Evolutionary conservation across 352 stramenopile species (phyloP).

Genomic region (Globisporangium paddicum): DNA sequence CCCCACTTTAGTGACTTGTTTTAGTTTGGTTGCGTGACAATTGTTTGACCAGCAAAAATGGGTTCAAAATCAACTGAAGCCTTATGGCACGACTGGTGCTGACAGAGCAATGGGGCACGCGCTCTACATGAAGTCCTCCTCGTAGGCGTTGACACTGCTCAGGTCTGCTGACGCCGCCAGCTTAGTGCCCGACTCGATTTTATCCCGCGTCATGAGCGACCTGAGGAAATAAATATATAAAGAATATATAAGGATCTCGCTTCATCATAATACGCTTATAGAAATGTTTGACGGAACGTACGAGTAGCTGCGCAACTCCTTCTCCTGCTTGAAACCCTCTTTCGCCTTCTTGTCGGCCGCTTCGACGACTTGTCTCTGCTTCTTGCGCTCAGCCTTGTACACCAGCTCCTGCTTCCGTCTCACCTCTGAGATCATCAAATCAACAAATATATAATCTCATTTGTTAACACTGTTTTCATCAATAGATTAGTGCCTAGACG

Average conservation of each 20-base stretch:
- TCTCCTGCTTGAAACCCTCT: constrained; percentile 62
- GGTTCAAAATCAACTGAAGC: not conserved
- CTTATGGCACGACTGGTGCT: not conserved
- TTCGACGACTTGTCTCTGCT: constrained; percentile 54
- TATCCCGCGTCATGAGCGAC: constrained; percentile 57
- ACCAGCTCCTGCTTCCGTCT: constrained; percentile 53
- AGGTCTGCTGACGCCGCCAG: constrained; percentile 8
- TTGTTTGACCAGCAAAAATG: not conserved
- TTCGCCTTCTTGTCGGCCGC: constrained; percentile 42
- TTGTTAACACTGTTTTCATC: not conserved
- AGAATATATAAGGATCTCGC: not conserved
- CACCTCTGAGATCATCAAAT: constrained; percentile 36
- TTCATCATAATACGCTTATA: no score
- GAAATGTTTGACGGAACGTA: constrained; percentile 23
- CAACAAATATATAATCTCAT: not conserved
- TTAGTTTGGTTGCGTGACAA: not conserved
- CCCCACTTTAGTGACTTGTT: not conserved
- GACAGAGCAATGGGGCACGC: not conserved
- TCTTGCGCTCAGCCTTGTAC: constrained; percentile 73
- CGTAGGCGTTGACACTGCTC: constrained; percentile 46
- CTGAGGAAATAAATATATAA: constrained; percentile 13
- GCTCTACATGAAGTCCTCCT: constrained; percentile 75
- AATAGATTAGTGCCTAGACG: not conserved
- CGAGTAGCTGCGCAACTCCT: constrained; percentile 73
- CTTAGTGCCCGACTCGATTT: constrained; percentile 45